phyloP scores from a whole-genome alignment of 2,329 filamentous ascomycete genomes.

The Pseudogymnoascus sp. region DNA sequence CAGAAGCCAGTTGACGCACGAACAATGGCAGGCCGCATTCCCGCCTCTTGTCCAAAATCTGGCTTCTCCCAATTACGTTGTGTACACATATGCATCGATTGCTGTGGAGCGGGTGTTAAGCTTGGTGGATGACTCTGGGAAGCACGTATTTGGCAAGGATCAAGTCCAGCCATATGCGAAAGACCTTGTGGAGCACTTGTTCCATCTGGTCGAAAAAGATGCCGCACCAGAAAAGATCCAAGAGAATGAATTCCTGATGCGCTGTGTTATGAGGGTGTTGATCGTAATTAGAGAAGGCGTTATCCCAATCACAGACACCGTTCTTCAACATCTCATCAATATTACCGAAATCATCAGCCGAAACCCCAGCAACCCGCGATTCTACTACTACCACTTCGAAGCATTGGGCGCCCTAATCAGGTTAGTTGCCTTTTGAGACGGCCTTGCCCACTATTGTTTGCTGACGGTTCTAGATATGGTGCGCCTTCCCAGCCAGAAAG shows the following conservation, averaged over 20 bases:
- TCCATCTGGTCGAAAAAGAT: conserved; percentile 82
- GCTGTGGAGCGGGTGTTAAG: conserved; percentile 89
- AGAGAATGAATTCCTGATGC: conserved; percentile 98
- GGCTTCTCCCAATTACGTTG: conserved; percentile 83
- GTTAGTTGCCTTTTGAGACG: conserved; percentile 28
- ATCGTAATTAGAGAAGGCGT: conserved; percentile 86
- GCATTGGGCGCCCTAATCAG: conserved; percentile 82
- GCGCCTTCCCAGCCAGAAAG: conserved; percentile 60
- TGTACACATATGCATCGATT: conserved; percentile 95
- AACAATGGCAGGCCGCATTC: conserved; percentile 86
- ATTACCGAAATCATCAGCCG: conserved; percentile 88
- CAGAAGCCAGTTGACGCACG: conserved; percentile 84
- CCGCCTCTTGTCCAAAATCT: conserved; percentile 86
- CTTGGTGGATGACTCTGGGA: conserved; percentile 65
- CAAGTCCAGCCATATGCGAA: conserved; percentile 77
- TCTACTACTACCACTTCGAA: conserved; percentile 99
- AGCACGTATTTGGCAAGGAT: conserved; percentile 69
- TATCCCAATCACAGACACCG: conserved; percentile 61
- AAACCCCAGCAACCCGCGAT: conserved; percentile 94
- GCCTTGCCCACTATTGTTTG: not conserved
- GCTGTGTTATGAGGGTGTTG: conserved; percentile 94
- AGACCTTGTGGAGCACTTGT: conserved; percentile 81
- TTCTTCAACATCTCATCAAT: conserved; percentile 75
- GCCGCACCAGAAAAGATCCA: conserved; percentile 83
- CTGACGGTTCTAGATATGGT: conserved; percentile 42